A percentile compares a stretch with the other conserved stretches of the same genome.
Conservation (phyloP, 2,329 filamentous ascomycete genomes). For the Thelonectria discophora region DNA sequence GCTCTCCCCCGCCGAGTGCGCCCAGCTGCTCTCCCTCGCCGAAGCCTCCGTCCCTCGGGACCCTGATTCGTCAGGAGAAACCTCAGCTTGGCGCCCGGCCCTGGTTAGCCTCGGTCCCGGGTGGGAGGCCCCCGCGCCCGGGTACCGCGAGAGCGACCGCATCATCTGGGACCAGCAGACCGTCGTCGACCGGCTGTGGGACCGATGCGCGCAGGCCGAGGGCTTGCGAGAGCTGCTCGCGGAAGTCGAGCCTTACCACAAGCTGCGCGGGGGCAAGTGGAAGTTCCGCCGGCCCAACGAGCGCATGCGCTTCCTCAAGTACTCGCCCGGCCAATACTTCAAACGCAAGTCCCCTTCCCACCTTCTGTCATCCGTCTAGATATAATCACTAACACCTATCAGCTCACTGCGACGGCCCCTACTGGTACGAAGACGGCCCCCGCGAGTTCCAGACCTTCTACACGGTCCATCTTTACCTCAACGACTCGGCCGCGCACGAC, state of each 20-base stretch:
- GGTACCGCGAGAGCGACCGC: constrained; percentile 75
- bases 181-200: constrained; percentile 70
- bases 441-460: constrained; percentile 57
- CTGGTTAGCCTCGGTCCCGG: constrained; percentile 73
- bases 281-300: constrained; percentile 69
- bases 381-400: no score
- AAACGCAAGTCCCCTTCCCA: constrained; percentile 50
- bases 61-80: constrained; percentile 33
- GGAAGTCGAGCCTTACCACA: constrained; percentile 43
- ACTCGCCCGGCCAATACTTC: constrained; percentile 77
- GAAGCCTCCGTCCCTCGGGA: constrained; percentile 57
- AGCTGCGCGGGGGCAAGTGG: constrained; percentile 46
- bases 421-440: constrained; percentile 61
- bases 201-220: constrained; percentile 58
- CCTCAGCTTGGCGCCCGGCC: constrained; percentile 70
- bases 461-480: constrained; percentile 63
- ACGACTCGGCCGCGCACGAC: constrained; percentile 40
- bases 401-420: constrained; percentile 75
- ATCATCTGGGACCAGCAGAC: constrained; percentile 77
- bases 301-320: constrained; percentile 78
- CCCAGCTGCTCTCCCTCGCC: constrained; percentile 58
- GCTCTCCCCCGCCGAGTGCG: constrained; percentile 66
- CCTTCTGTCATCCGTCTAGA: background rate
- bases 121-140: constrained; percentile 60
- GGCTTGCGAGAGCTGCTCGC: constrained; percentile 54